Conservation (phyloP, 2,329 filamentous ascomycete genomes). For the Nemania abortiva region DNA sequence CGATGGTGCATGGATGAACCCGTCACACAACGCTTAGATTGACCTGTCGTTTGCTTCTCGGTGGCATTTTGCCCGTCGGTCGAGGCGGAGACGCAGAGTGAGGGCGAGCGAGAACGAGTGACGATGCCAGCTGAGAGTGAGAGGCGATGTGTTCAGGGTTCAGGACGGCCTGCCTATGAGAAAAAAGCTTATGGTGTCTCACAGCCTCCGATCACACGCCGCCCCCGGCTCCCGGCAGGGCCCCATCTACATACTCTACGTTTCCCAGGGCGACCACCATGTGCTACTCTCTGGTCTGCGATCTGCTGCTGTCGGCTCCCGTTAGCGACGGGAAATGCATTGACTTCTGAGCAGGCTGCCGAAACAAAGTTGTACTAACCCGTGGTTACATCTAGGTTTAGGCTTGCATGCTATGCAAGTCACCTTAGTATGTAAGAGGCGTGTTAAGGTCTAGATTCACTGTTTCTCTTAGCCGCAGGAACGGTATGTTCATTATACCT, state of each 20-base stretch:
- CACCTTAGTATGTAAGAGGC: background rate
- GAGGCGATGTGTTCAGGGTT: background rate
- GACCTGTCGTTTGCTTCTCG: constrained; percentile 6
- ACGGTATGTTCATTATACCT: background rate
- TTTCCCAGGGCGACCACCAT: constrained; percentile 19
- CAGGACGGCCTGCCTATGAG: constrained; percentile 19
- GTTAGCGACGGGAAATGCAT: constrained; percentile 11
- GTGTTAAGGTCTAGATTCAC: constrained; percentile 19
- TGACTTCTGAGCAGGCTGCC: constrained; percentile 16
- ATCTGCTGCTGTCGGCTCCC: constrained; percentile 20
- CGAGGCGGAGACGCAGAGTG: background rate
- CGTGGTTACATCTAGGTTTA: background rate
- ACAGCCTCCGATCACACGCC: constrained; percentile 28
- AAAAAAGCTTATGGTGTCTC: constrained; percentile 25
- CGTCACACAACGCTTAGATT: constrained; percentile 24
- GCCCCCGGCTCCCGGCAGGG: constrained; percentile 28
- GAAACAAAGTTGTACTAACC: constrained; percentile 24
- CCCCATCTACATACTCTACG: constrained; percentile 19
- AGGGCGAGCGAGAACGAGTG: background rate
- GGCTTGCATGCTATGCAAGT: constrained; percentile 10
- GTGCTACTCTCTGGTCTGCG: constrained; percentile 13
- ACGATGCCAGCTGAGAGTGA: constrained; percentile 20
- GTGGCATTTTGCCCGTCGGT: constrained; percentile 7
- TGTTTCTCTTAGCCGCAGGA: constrained; percentile 5
- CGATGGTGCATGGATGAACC: constrained; percentile 25